Evolutionary conservation across 2,329 filamentous ascomycete genomes (phyloP).

Genomic region (Exophiala sideris): DNA sequence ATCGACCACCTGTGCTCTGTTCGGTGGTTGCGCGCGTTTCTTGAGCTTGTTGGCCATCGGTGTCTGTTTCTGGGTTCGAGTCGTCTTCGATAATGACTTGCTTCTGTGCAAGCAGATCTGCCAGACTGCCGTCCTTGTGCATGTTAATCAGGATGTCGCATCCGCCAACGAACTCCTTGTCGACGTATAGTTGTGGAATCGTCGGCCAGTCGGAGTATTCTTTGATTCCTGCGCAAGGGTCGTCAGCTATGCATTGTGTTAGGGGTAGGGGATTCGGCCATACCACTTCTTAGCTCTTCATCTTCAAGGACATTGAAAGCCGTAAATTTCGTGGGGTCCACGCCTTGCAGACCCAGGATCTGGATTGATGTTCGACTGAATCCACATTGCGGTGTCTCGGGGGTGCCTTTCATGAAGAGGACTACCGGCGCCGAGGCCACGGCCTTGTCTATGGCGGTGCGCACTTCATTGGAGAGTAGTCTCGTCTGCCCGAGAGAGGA

Average conservation of each 20-base stretch:
- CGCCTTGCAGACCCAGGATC: slow-evolving; percentile 89
- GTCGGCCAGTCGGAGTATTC: slow-evolving; percentile 99
- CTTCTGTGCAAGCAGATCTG: slow-evolving; percentile 89
- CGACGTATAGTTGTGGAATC: slow-evolving; percentile 92
- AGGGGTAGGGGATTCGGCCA: slow-evolving; percentile 26
- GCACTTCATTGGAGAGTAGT: slow-evolving; percentile 75
- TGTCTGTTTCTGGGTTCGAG: slow-evolving; percentile 8
- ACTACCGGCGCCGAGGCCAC: slow-evolving; percentile 86
- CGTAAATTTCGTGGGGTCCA: slow-evolving; percentile 94
- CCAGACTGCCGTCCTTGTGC: slow-evolving; percentile 93
- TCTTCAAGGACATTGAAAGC: slow-evolving; percentile 97
- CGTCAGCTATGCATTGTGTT: neutral
- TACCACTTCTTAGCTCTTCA: slow-evolving; percentile 76
- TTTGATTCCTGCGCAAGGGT: slow-evolving; percentile 70
- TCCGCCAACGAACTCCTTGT: slow-evolving; percentile 95
- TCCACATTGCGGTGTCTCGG: slow-evolving; percentile 91
- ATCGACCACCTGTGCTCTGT: slow-evolving; percentile 22
- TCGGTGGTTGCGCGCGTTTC: slow-evolving; percentile 17
- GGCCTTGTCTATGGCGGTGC: slow-evolving; percentile 82
- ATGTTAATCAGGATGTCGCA: slow-evolving; percentile 95
- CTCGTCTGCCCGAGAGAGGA: slow-evolving; percentile 36
- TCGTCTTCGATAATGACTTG: slow-evolving; percentile 70
- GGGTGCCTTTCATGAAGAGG: slow-evolving; percentile 98
- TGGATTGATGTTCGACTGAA: slow-evolving; percentile 95
- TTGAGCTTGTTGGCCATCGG: slow-evolving; percentile 22